Percentiles rank a stretch among this genome's conserved stretches.
These are phyloP conservation scores for Carex littledalei DNA, from an alignment of 176 grass and related monocot species.

Conservation along the genomic window DNA sequence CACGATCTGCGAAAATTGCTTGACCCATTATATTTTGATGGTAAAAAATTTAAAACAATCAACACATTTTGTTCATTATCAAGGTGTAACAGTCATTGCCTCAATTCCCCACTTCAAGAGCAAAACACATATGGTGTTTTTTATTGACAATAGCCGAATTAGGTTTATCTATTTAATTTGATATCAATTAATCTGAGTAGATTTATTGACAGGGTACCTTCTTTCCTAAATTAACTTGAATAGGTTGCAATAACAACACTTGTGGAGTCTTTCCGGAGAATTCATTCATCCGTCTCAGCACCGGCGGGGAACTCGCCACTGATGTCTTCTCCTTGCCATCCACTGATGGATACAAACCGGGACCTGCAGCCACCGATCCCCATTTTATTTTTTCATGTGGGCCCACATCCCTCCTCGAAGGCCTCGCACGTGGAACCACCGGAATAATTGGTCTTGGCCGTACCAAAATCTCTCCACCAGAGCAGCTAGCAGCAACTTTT, in stretches of 20 bases:
- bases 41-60: too few species aligned
- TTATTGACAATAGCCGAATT: neutral
- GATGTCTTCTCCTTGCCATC: constrained; percentile 49
- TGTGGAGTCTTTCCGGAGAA: constrained; percentile 46
- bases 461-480: constrained; percentile 31
- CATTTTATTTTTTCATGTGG: constrained; percentile 59
- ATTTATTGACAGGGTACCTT: neutral
- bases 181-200: neutral
- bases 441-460: constrained; percentile 58
- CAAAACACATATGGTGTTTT: neutral
- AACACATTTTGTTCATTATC: too few species aligned
- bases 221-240: neutral
- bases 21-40: too few species aligned
- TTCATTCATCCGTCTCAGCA: constrained; percentile 37
- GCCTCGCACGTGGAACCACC: constrained; percentile 30
- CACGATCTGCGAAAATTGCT: neutral
- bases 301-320: constrained; percentile 33
- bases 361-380: constrained; percentile 30
- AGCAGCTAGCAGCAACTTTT: constrained; percentile 58
- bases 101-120: neutral
- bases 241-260: constrained; percentile 57
- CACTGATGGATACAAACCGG: constrained; percentile 35
- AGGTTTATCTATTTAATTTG: neutral
- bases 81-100: neutral
- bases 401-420: constrained; percentile 24